These are phyloP conservation scores for Kuraishia piskuri DNA, from an alignment of 805 yeast genomes.

Conservation along the genomic window DNA sequence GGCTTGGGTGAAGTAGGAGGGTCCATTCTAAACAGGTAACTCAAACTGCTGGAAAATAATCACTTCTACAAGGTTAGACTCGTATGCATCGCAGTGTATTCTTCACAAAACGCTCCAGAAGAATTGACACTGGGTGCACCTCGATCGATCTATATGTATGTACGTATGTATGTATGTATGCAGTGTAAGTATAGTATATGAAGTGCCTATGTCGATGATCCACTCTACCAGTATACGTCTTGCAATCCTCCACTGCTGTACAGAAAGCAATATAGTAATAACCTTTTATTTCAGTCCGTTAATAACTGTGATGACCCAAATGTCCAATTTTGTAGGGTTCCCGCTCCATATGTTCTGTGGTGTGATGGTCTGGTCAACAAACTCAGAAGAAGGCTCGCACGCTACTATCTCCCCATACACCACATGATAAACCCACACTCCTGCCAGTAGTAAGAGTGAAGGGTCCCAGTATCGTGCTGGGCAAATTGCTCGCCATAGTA, in stretches of 20 bases:
- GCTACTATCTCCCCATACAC: neutral
- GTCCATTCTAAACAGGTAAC: neutral
- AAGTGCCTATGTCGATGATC: neutral
- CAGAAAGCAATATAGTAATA: no score
- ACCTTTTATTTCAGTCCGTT: no score
- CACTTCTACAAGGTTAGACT: neutral
- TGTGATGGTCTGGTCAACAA: neutral
- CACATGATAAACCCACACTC: neutral
- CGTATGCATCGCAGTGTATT: neutral
- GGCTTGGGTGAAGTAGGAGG: neutral
- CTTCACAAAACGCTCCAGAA: neutral
- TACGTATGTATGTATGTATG: neutral
- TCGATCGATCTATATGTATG: neutral
- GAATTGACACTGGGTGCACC: no score
- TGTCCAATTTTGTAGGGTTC: no score
- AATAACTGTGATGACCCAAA: no score
- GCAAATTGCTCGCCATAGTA: no score
- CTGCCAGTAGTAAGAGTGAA: no score
- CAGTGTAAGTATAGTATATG: no score
- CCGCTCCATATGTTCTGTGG: neutral
- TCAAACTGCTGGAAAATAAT: neutral
- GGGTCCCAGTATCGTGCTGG: no score
- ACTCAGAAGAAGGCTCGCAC: neutral
- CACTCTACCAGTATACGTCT: neutral
- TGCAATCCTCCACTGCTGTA: neutral